Evolutionary conservation across 306 rosid species (phyloP).

Genomic region (Trifolium fragiferum): DNA sequence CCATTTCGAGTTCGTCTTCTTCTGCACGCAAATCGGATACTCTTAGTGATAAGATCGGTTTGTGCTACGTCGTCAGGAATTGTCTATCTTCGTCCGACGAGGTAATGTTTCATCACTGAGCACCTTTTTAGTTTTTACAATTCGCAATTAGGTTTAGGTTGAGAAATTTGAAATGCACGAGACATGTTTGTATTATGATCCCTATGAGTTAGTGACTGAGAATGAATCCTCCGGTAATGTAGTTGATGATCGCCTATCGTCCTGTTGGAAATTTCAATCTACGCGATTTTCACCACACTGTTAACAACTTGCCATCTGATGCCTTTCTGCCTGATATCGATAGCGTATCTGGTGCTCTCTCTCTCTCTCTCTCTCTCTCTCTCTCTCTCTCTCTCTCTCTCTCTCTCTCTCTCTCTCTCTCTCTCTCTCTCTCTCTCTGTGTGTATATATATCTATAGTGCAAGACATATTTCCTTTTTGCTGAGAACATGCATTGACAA

Average conservation of each 20-base stretch:
- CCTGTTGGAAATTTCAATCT: slow-evolving; percentile 63
- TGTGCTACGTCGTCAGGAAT: slow-evolving; percentile 64
- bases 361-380: not conserved
- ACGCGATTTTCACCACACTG: slow-evolving; percentile 74
- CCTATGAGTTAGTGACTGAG: slow-evolving; percentile 28
- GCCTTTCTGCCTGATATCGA: slow-evolving; percentile 54
- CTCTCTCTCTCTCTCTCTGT: not conserved
- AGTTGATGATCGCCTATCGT: slow-evolving; percentile 68
- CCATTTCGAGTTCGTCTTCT: slow-evolving; percentile 54
- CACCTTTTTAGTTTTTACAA: not conserved
- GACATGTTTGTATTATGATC: slow-evolving; percentile 18
- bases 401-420: no score
- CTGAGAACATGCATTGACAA: slow-evolving; percentile 34
- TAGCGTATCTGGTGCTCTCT: slow-evolving; percentile 46
- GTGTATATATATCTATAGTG: not conserved
- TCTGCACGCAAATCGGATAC: slow-evolving; percentile 40
- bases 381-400: no score
- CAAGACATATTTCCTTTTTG: not conserved
- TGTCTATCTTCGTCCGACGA: slow-evolving; percentile 53
- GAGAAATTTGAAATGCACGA: slow-evolving; percentile 37
- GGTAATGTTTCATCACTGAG: slow-evolving; percentile 41
- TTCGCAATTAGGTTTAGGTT: slow-evolving; percentile 19
- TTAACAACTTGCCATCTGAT: slow-evolving; percentile 61
- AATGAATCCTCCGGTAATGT: slow-evolving; percentile 42
- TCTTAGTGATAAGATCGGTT: slow-evolving; percentile 59